Base-by-base conservation (phyloP, 2,329 filamentous ascomycete genomes). In the Paracorniculantispora psalliotae region DNA sequence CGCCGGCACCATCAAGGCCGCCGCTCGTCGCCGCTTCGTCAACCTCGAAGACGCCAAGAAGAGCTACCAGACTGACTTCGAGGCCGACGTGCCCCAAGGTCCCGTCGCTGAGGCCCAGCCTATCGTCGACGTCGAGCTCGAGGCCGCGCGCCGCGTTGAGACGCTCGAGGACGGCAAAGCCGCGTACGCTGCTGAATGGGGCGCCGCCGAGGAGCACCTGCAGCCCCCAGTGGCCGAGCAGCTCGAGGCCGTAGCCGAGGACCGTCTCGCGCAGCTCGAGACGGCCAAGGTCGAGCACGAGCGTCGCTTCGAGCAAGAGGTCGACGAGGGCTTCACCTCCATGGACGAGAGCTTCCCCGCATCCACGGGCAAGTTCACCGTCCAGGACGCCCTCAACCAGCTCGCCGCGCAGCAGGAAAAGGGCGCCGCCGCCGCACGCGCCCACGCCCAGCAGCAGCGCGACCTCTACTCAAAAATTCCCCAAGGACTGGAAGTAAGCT, bases 401-500 rank as follows among this genome's bases (percentile, higher is more conserved):
- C 25, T 43, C 23, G 21, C 54, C 12, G 26, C 25, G 30, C 33
- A 57, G 46, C 54, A 57, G 35, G 13, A 26, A 19, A 43, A 46
- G 10, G n/a, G 17, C 23, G 21, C 12, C 37, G 6, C 30, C 30
- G 6, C 30, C 23, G 55, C 37, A 2, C 17, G 46, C 17, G 64
- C 59, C 17, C 54, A 41, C 35, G 60, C 51, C 12, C 66, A 62
- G 33, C 53, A 62, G 8, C 65, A 70, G 55, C 61, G 63, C 49
- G 76, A 80, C 51, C 64, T 67, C 1, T 79, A 77, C 66, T 79
- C 77, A 15, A 76, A 71, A 33, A 68, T 73, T 35, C 75, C 79
- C 0, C 75, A 80, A 63, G 79, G 79, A 4, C 67, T 81, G 35
- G 76, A 83, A 62, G 77, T 73, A 7, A 77, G 75, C 41, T 81